Percentiles rank a stretch among this genome's conserved stretches.
Conservation (phyloP, 345 rosid genomes). For the Draba incana region DNA sequence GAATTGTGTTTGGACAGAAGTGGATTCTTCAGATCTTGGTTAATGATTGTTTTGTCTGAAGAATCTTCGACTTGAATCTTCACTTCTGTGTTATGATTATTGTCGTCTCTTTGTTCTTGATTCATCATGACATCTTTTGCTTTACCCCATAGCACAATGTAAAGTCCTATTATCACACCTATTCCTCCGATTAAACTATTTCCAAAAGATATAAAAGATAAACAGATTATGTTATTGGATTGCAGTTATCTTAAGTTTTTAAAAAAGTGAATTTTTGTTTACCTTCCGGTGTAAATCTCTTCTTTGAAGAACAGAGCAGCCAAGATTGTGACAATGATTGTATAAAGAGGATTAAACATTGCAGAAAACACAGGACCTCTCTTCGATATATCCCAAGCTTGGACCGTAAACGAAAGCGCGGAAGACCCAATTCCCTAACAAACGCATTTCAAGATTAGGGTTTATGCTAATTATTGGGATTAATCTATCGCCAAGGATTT, state of each 20-base stretch:
- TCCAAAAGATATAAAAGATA: constrained; percentile 1
- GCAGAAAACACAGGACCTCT: constrained; percentile 70
- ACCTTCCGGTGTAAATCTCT: constrained; percentile 61
- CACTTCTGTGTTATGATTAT: constrained; percentile 40
- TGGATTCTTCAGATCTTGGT: constrained; percentile 50
- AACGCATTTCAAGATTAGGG: background rate
- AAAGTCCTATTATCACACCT: constrained; percentile 54
- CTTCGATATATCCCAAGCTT: constrained; percentile 63
- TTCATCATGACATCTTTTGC: constrained; percentile 49
- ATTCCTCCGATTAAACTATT: constrained; percentile 62
- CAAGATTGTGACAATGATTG: constrained; percentile 57
- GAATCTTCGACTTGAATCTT: constrained; percentile 47
- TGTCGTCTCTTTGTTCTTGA: constrained; percentile 30
- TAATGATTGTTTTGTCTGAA: constrained; percentile 31
- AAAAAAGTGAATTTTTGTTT: background rate
- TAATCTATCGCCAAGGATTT: background rate
- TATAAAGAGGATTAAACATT: constrained; percentile 64
- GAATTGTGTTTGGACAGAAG: constrained; percentile 46
- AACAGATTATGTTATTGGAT: constrained; percentile 3
- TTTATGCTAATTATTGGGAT: background rate
- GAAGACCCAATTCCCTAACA: constrained; percentile 53
- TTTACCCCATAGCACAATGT: constrained; percentile 68
- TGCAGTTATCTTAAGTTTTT: background rate
- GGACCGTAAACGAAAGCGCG: constrained; percentile 54
- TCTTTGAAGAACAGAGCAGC: constrained; percentile 64